Evolutionary conservation across 257 asterid species (phyloP).

Genomic region (Craterostigma plantagineum): DNA sequence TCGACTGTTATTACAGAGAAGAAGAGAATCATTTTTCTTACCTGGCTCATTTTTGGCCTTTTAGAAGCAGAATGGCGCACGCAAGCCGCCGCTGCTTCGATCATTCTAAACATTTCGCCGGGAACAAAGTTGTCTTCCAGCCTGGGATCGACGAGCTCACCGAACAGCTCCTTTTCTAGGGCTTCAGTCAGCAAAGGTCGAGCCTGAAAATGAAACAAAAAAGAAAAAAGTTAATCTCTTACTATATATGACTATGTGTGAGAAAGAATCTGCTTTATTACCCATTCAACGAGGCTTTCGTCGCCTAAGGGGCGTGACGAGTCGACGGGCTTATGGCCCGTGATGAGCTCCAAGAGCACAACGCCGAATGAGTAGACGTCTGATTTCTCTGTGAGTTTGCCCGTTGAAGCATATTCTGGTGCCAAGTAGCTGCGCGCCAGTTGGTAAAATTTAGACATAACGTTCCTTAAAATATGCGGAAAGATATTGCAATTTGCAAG

Average conservation of each 20-base stretch:
- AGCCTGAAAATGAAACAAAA: too few relatives aligned
- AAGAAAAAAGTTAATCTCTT: too few relatives aligned
- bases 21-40: conserved; percentile 3
- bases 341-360: conserved; percentile 4
- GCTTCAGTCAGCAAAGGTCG: conserved; percentile 65
- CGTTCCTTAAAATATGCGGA: background rate
- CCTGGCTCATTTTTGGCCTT: conserved; percentile 80
- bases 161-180: conserved; percentile 45
- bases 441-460: background rate
- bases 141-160: conserved; percentile 40
- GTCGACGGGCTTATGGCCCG: conserved; percentile 3
- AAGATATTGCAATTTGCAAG: background rate
- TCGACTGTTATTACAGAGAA: background rate
- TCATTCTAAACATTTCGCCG: conserved; percentile 65
- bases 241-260: too few relatives aligned
- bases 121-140: conserved; percentile 31
- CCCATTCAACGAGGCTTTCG: conserved; percentile 5
- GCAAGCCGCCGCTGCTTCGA: conserved; percentile 89
- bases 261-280: background rate
- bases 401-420: conserved; percentile 3
- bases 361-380: background rate
- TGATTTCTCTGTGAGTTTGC: conserved; percentile 3
- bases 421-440: conserved; percentile 1
- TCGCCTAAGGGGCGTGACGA: background rate
- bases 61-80: conserved; percentile 67